phyloP scores from a whole-genome alignment of 2,329 filamentous ascomycete species.

The Juglanconis sp. region DNA sequence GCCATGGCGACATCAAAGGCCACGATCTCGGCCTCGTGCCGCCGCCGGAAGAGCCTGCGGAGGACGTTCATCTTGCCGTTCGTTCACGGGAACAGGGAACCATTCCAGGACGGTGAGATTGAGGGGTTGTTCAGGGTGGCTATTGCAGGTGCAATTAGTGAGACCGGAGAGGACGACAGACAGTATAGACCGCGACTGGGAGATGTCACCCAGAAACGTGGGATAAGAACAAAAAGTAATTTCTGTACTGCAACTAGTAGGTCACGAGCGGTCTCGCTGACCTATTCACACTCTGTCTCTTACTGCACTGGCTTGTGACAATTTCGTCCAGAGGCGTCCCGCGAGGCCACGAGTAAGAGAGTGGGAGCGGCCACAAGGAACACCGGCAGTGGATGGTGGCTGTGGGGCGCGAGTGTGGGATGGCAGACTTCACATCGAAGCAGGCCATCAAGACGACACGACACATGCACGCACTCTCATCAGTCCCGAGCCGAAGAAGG shows the following conservation, averaged over 20 bases:
- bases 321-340: neutral
- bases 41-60: slow-evolving; percentile 9
- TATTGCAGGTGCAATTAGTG: neutral
- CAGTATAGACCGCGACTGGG: neutral
- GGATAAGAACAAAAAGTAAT: neutral
- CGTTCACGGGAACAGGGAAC: neutral
- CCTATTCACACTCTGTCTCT: neutral
- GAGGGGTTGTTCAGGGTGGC: neutral
- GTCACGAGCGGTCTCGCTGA: neutral
- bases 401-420: neutral
- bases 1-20: slow-evolving; percentile 16
- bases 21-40: slow-evolving; percentile 18
- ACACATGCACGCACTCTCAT: neutral
- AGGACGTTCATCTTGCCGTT: slow-evolving; percentile 11
- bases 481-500: neutral
- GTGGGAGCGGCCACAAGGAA: neutral
- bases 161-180: neutral
- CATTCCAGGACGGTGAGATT: neutral
- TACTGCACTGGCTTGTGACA: neutral
- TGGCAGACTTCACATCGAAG: too few species aligned
- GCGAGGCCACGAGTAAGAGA: neutral
- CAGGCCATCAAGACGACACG: neutral
- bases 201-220: neutral
- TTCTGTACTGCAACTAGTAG: neutral
- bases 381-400: neutral